Percentiles rank a stretch among this genome's conserved stretches.
Conservation (phyloP, 108 stramenopile genomes). For the Discostella pseudostelligera region DNA sequence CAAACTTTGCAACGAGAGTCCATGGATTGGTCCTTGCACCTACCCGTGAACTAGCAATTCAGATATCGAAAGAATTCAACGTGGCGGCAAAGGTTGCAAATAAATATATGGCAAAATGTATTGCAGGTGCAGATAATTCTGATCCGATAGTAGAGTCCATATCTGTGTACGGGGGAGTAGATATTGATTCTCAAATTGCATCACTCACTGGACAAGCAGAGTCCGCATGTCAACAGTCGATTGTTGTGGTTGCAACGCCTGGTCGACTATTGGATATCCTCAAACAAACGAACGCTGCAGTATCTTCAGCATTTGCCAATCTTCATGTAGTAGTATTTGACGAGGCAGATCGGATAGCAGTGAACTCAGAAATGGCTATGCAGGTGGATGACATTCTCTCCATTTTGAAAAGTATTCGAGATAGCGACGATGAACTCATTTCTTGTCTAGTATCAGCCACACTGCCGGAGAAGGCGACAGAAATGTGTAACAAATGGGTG, state of each 20-base stretch:
- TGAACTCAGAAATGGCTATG: slow-evolving; percentile 56
- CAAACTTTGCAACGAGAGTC: slow-evolving; percentile 4
- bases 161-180: slow-evolving; percentile 62
- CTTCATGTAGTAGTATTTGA: slow-evolving; percentile 55
- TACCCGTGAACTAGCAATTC: slow-evolving; percentile 68
- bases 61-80: slow-evolving; percentile 52
- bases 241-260: slow-evolving; percentile 60
- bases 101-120: slow-evolving; percentile 20
- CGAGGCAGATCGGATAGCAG: slow-evolving; percentile 78
- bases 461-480: slow-evolving; percentile 37
- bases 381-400: slow-evolving; percentile 57
- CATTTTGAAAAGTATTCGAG: slow-evolving; percentile 25
- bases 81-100: slow-evolving; percentile 41
- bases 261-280: slow-evolving; percentile 68
- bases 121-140: not conserved
- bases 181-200: slow-evolving; percentile 44
- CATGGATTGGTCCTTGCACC: slow-evolving; percentile 67
- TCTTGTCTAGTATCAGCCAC: slow-evolving; percentile 68
- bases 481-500: slow-evolving; percentile 39
- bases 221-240: not conserved
- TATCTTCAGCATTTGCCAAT: slow-evolving; percentile 20
- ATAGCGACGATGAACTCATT: slow-evolving; percentile 4
- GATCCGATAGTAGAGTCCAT: slow-evolving; percentile 22
- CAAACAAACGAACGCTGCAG: not conserved
- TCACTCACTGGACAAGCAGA: not conserved